phyloP scores from a whole-genome alignment of 805 yeast genomes.

The Candida sanyiensis region DNA sequence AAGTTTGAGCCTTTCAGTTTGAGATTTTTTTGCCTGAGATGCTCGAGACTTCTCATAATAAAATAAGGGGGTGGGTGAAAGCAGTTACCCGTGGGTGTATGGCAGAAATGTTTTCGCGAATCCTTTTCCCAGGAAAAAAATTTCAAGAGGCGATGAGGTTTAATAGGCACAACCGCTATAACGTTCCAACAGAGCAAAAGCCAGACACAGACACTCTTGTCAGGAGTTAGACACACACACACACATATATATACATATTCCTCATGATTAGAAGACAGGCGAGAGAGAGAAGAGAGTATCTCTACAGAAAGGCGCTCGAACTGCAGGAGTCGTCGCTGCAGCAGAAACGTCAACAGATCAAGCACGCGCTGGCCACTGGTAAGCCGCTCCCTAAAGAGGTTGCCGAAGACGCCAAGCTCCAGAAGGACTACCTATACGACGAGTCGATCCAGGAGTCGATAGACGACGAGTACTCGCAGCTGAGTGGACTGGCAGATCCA shows the following conservation, averaged over 20 bases:
- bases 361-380: slow-evolving; percentile 86
- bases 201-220: background rate
- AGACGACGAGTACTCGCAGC: slow-evolving; percentile 88
- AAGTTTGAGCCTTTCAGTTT: too few relatives aligned
- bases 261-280: slow-evolving; percentile 69
- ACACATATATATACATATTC: background rate
- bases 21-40: too few relatives aligned
- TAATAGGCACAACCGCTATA: background rate
- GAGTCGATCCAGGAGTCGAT: slow-evolving; percentile 61
- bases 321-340: slow-evolving; percentile 82
- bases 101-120: slow-evolving; percentile 4
- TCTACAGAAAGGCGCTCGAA: slow-evolving; percentile 83
- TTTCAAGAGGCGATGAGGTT: slow-evolving; percentile 5
- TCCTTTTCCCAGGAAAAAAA: background rate
- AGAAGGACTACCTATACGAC: slow-evolving; percentile 79
- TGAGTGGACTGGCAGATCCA: slow-evolving; percentile 88
- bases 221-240: too few relatives aligned
- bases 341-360: slow-evolving; percentile 80
- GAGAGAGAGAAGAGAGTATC: slow-evolving; percentile 90
- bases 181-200: background rate
- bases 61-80: too few relatives aligned
- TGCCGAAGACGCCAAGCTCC: slow-evolving; percentile 79
- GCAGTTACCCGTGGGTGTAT: too few relatives aligned
- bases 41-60: too few relatives aligned
- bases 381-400: slow-evolving; percentile 84